Conservation (phyloP, 352 stramenopile genomes). For the Phytophthora sansomeana region DNA sequence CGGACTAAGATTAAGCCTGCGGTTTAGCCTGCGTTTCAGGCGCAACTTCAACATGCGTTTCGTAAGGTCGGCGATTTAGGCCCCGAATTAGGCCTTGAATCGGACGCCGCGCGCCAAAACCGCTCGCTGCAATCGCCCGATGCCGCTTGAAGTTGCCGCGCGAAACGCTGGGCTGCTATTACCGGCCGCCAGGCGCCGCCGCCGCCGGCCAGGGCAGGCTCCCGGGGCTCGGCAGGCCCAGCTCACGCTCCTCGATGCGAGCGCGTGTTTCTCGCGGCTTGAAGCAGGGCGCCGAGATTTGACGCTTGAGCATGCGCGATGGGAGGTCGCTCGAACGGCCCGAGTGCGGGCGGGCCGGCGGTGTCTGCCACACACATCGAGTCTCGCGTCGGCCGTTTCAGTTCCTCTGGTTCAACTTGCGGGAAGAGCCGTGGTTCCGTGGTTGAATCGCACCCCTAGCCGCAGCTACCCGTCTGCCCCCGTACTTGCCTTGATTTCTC, state of each 20-base stretch:
- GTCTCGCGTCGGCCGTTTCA: conserved; percentile 29
- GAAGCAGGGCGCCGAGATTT: conserved; percentile 34
- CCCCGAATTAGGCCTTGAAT: neutral
- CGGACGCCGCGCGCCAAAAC: too few species aligned
- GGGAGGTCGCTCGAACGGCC: conserved; percentile 1
- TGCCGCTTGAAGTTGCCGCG: conserved; percentile 26
- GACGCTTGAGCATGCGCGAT: conserved; percentile 20
- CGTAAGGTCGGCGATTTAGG: conserved; percentile 34
- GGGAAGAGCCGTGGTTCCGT: conserved; percentile 16
- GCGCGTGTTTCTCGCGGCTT: conserved; percentile 38
- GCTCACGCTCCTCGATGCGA: neutral
- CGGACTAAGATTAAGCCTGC: conserved; percentile 5
- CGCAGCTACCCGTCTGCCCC: conserved; percentile 5
- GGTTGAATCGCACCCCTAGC: conserved; percentile 38
- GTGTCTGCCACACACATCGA: conserved; percentile 23
- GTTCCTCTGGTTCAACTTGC: conserved; percentile 41
- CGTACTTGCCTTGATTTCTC: conserved; percentile 22
- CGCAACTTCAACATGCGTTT: conserved; percentile 44
- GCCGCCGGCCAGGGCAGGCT: too few species aligned
- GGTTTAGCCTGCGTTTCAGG: too few species aligned
- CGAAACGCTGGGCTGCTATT: neutral
- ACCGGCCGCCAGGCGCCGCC: too few species aligned
- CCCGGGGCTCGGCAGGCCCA: too few species aligned
- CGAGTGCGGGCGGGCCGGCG: neutral
- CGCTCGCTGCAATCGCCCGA: too few species aligned